These are phyloP conservation scores for Trichoderma cornu-damae DNA, from an alignment of 2,329 filamentous ascomycete species.

Conservation along the genomic window DNA sequence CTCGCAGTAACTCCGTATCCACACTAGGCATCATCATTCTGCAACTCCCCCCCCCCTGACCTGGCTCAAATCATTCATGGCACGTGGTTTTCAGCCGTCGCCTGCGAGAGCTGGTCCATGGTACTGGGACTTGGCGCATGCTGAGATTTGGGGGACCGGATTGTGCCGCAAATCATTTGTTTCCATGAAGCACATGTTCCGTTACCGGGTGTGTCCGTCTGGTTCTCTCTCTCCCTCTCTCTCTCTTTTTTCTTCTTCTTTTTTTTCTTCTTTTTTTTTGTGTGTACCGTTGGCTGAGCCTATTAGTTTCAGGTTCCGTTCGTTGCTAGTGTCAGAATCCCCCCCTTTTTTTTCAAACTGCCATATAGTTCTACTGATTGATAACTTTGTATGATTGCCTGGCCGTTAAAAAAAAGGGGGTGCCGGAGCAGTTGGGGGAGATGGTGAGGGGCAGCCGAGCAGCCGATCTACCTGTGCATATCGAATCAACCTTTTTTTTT, in stretches of 20 bases:
- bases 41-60: background rate
- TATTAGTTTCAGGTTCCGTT: background rate
- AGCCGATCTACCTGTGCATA: background rate
- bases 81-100: slow-evolving; percentile 8
- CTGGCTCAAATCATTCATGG: background rate
- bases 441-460: background rate
- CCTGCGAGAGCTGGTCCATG: background rate
- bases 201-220: no score
- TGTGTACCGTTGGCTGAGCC: background rate
- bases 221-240: no score
- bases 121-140: slow-evolving; percentile 4
- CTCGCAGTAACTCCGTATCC: slow-evolving; percentile 5
- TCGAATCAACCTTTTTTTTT: background rate
- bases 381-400: background rate
- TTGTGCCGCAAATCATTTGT: no score
- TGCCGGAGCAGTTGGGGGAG: background rate
- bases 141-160: background rate
- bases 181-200: background rate
- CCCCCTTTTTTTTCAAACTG: background rate
- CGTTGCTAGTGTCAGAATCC: background rate
- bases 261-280: background rate
- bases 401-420: background rate
- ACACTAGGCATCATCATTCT: no score
- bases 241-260: background rate
- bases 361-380: background rate